phyloP scores from a whole-genome alignment of 768 basidiomycete genomes.

The Mrakia frigida region DNA sequence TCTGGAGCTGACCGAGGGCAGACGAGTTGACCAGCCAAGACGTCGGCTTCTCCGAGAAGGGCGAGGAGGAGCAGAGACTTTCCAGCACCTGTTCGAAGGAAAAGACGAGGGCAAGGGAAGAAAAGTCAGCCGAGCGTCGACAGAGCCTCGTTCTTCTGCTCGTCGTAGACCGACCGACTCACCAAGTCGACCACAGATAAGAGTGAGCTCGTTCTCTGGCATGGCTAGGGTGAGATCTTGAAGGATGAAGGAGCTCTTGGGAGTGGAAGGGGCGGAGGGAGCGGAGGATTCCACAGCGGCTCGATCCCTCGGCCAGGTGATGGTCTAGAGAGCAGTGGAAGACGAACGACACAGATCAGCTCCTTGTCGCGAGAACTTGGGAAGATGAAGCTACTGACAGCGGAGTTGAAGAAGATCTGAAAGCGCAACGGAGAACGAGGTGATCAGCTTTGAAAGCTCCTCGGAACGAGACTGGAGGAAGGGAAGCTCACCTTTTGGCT shows the following conservation, averaged over 20 bases:
- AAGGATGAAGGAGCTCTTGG: slow-evolving; percentile 67
- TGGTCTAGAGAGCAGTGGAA: slow-evolving; percentile 46
- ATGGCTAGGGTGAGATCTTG: slow-evolving; percentile 71
- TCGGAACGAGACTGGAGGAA: slow-evolving; percentile 39
- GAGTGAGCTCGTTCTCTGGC: slow-evolving; percentile 72
- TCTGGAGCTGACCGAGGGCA: slow-evolving; percentile 83
- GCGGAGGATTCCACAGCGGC: slow-evolving; percentile 37
- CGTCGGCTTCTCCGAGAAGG: slow-evolving; percentile 80
- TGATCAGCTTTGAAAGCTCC: slow-evolving; percentile 31
- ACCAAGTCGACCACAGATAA: slow-evolving; percentile 82
- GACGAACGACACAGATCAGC: background rate
- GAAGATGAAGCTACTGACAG: slow-evolving; percentile 41
- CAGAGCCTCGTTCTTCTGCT: background rate
- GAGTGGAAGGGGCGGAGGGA: slow-evolving; percentile 63
- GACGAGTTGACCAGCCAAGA: slow-evolving; percentile 70
- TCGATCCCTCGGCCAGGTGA: slow-evolving; percentile 85
- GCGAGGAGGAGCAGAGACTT: slow-evolving; percentile 71
- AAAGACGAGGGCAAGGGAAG: no score
- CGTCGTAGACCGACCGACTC: background rate
- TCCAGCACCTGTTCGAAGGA: slow-evolving; percentile 53
- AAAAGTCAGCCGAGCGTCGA: background rate
- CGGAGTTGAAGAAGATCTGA: slow-evolving; percentile 56
- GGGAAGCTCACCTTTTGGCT: slow-evolving; percentile 56
- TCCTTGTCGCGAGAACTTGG: no score
- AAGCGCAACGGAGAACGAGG: background rate